Conservation (phyloP, 116 monocot genomes). For the Iris pallida region DNA sequence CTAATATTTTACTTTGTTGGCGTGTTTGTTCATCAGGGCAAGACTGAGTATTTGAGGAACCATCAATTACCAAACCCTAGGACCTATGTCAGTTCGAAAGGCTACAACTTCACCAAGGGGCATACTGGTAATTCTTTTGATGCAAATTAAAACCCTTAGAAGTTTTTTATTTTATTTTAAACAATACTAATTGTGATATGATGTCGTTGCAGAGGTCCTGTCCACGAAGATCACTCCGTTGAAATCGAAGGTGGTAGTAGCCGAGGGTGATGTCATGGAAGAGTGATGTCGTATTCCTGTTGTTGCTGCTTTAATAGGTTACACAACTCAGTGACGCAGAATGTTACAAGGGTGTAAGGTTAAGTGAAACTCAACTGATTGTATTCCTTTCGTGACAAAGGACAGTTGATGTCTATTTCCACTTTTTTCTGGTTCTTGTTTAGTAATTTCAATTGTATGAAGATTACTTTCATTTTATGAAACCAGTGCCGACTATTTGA, state of each 20-base stretch:
- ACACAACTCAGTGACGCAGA: too few relatives aligned
- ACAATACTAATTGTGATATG: background rate
- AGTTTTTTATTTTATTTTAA: background rate
- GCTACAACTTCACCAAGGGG: constrained; percentile 78
- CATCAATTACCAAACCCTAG: constrained; percentile 86
- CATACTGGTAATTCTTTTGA: constrained; percentile 76
- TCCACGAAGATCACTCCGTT: constrained; percentile 59
- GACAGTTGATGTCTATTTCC: too few relatives aligned
- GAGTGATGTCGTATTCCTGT: constrained; percentile 23
- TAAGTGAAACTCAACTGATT: too few relatives aligned
- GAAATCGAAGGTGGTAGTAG: constrained; percentile 25
- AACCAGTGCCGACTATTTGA: too few relatives aligned
- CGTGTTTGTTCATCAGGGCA: constrained; percentile 34
- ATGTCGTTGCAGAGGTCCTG: constrained; percentile 42
- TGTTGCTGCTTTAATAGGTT: too few relatives aligned
- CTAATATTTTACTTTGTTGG: background rate
- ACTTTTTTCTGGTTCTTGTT: too few relatives aligned
- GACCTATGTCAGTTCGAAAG: constrained; percentile 84
- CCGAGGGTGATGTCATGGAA: constrained; percentile 60
- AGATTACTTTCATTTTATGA: too few relatives aligned
- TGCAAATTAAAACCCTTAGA: background rate
- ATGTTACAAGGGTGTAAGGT: too few relatives aligned
- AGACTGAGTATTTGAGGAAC: constrained; percentile 83
- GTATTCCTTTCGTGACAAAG: too few relatives aligned
- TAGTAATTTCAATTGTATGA: too few relatives aligned